Evolutionary conservation across 139 green algal genomes (phyloP), one percentile per base, ranked within the genome.

Genomic region (Chlorella ohadii): DNA sequence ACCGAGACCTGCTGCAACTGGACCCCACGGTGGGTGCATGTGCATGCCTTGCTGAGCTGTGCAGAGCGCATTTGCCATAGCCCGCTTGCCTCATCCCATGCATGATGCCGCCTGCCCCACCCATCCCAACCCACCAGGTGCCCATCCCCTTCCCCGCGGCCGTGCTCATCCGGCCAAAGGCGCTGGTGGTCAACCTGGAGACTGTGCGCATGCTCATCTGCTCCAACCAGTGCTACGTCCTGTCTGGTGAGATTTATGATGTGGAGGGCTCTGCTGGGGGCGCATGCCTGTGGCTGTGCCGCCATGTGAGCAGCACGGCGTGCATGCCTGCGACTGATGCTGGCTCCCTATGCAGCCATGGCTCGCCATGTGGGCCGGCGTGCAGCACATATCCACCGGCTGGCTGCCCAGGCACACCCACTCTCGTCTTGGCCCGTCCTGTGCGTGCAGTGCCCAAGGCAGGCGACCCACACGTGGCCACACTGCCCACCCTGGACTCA

Each of bases 161-260:
- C 25, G 85, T 91, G 4, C 70, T 91, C 20, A 88, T 91, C 33
- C 73, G 87, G 6, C 78, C 85, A 20, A 71, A 81, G 59, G 85
- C 85, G 33, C n/a, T 88, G 57, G 70, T 88, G 19, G 64, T 87
- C 1, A 88, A 88, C 80, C 79, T 88, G 67, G 85, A 88, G 56
- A 33, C 79, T 2, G 61, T 88, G 25, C 39, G 61, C 2, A 75
- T 82, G 59, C 70, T 86, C 72, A 89, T 89, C 38, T 85, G 68
- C 84, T 15, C 36, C 27, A 89, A 89, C 47, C 86, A 89, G 56
- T 64, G 68, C 55, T 89, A 80, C 64, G n/a, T 87, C 31, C 81
- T 89, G 55, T 68, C 56, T 1, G 76, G 76, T 82, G 38, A 4
- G 72, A 39, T 2, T 20, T 20, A 2, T 20, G 51, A 13, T 22